Percentiles rank a stretch among this genome's conserved stretches.
Evolutionary conservation across 805 yeast genomes (phyloP).

Genomic region (Saturnispora gosingensis): DNA sequence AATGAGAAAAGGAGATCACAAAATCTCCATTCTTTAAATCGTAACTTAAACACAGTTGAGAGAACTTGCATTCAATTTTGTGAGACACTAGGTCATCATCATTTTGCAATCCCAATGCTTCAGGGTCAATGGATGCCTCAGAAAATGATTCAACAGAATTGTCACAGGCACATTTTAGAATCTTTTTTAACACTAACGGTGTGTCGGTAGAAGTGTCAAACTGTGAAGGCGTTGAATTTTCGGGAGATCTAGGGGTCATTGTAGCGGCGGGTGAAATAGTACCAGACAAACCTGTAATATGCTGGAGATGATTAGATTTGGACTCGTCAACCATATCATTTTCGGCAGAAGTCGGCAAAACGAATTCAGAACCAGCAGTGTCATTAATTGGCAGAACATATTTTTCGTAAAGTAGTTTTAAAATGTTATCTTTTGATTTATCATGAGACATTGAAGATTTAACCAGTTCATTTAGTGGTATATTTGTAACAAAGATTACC

Average conservation of each 20-base stretch:
- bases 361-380: constrained; percentile 24
- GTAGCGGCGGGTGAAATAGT: constrained; percentile 9
- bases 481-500: constrained; percentile 17
- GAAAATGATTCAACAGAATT: constrained; percentile 12
- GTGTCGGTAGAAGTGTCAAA: neutral
- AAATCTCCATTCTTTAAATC: constrained; percentile 21
- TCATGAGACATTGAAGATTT: constrained; percentile 17
- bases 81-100: constrained; percentile 4
- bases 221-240: constrained; percentile 1
- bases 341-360: constrained; percentile 11
- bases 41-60: constrained; percentile 22
- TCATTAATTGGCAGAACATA: constrained; percentile 24
- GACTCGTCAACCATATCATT: constrained; percentile 8
- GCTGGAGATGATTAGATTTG: neutral
- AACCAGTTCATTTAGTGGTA: constrained; percentile 16
- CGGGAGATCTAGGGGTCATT: constrained; percentile 2
- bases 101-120: constrained; percentile 13
- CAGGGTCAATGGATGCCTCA: constrained; percentile 18
- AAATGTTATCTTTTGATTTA: constrained; percentile 17
- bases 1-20: constrained; percentile 25
- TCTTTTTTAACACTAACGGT: constrained; percentile 8
- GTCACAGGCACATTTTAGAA: constrained; percentile 17
- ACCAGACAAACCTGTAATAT: neutral
- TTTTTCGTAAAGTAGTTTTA: constrained; percentile 21
- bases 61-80: constrained; percentile 18